Evolutionary conservation across 148 eudicot species (phyloP), one percentile per base, ranked within the genome.

Genomic region (Salicornia ramosissima): DNA sequence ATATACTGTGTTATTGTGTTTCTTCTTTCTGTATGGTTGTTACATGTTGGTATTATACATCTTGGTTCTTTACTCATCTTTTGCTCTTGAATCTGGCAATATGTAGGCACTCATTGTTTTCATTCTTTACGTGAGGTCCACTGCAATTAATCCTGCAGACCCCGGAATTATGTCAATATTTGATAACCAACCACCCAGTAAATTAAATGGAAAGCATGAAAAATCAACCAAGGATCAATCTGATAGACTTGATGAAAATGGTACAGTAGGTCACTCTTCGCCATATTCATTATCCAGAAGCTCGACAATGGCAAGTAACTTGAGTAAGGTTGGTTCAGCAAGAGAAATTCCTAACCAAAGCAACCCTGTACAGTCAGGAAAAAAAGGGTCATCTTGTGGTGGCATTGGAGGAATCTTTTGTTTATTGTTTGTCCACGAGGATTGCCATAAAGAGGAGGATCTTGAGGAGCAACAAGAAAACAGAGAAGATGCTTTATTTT

Each of bases 71-170:
- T n/a, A n/a, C 70, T 78, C 62, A 78, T 65, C 25, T 31, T 34
- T 64, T 25, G 34, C 66, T 78, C 45, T 52, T 64, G 49, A 34
- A 47, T 73, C 34, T 70, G 67, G 25, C 29, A 21, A 47, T 73
- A 29, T 75, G 74, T 84, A 93, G 98, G 98, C 90, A 46, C 82
- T 90, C 28, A 68, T 83, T 74, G 96, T 93, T 74, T 93, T 93
- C 74, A 70, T 93, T 74, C 90, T 93, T 50, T 93, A 93, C 68
- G 98, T 86, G 66, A 90, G 98, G 39, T 77, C 78, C 71, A 90
- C 96, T 75, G 96, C 98, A 65, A 88, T 93, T 60, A 86, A 93
- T 74, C 98, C 98, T 26, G 96, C 98, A 6, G 98, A 93, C 73
- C 96, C 98, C 13, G 98, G 98, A 60, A 90, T 93, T 75, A 80